Percentiles rank a stretch among this genome's conserved stretches.
phyloP scores from a whole-genome alignment of 139 green algal species.

The Prasinococcaceae sp. region DNA sequence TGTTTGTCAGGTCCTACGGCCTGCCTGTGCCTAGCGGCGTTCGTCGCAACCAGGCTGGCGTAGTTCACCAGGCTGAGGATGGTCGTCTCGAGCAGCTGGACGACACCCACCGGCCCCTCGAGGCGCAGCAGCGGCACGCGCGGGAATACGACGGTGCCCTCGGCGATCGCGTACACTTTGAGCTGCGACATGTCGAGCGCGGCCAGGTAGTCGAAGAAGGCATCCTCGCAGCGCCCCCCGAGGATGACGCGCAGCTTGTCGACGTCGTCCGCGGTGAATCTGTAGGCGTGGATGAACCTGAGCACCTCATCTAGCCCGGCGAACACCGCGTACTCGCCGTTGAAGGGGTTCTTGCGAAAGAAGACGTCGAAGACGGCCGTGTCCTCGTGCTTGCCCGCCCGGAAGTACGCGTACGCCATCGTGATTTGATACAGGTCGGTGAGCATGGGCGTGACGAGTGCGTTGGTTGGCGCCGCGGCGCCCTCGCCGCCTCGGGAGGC shows the following conservation, averaged over 20 bases:
- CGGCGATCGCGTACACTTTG: constrained; percentile 14
- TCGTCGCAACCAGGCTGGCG: constrained; percentile 29
- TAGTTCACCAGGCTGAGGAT: constrained; percentile 31
- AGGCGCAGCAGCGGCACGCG: constrained; percentile 25
- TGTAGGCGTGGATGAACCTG: constrained; percentile 21
- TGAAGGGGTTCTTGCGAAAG: constrained; percentile 29
- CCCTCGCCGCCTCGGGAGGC: too few relatives aligned
- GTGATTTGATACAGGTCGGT: constrained; percentile 33
- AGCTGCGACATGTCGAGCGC: constrained; percentile 13
- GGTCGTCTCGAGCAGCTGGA: constrained; percentile 29
- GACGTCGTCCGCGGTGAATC: constrained; percentile 18
- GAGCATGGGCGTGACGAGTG: constrained; percentile 23
- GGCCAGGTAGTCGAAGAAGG: constrained; percentile 25
- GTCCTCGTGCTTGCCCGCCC: constrained; percentile 18
- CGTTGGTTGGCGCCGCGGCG: constrained; percentile 19
- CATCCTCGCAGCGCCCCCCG: constrained; percentile 12
- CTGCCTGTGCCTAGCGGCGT: constrained; percentile 22
- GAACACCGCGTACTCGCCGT: constrained; percentile 30
- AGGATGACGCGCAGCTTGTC: constrained; percentile 16
- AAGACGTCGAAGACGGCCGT: constrained; percentile 25
- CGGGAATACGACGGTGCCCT: constrained; percentile 29
- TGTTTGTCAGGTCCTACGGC: constrained; percentile 16
- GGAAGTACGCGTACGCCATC: constrained; percentile 35
- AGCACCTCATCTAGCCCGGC: constrained; percentile 27
- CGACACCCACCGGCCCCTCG: constrained; percentile 20